Percentiles rank a stretch among this genome's conserved stretches.
Conservation (phyloP, 495 filamentous ascomycete species). For the Penicillium nucicola region DNA sequence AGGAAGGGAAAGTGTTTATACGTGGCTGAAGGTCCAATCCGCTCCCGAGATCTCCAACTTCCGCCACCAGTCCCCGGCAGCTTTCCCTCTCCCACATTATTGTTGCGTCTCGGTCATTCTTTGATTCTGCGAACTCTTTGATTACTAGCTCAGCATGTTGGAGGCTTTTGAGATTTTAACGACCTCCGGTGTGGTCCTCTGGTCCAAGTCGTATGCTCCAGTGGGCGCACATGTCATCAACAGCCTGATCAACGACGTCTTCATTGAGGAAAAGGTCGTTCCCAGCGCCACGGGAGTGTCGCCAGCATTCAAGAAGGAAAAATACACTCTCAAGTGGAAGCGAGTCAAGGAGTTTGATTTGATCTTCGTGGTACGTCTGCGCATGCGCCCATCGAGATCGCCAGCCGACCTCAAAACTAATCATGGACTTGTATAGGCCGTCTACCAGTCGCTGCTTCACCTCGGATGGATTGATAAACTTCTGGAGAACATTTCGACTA, state of each 20-base stretch:
- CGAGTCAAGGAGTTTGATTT: constrained; percentile 85
- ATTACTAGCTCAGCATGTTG: constrained; percentile 56
- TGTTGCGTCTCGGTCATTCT: background rate
- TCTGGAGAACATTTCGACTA: constrained; percentile 84
- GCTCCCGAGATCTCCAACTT: constrained; percentile 24
- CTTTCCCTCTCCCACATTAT: constrained; percentile 2
- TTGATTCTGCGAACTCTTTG: background rate
- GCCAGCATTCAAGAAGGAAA: constrained; percentile 81
- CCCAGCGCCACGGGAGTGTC: constrained; percentile 31
- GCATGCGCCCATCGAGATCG: background rate
- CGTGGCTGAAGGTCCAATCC: constrained; percentile 41
- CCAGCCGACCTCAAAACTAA: constrained; percentile 15
- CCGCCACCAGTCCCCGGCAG: constrained; percentile 31
- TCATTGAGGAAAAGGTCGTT: constrained; percentile 87
- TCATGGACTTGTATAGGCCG: constrained; percentile 59
- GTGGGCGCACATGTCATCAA: constrained; percentile 83
- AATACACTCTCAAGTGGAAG: constrained; percentile 94
- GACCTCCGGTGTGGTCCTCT: constrained; percentile 93
- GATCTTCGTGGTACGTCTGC: constrained; percentile 82
- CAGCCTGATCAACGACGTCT: constrained; percentile 90
- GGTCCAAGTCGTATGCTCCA: constrained; percentile 83
- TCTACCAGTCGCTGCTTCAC: constrained; percentile 92
- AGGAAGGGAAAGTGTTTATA: constrained; percentile 33
- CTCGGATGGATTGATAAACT: constrained; percentile 97
- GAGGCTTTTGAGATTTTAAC: constrained; percentile 95